These are phyloP conservation scores for Haematococcus sp. DNA, from an alignment of 139 green algal species.

Conservation along the genomic window DNA sequence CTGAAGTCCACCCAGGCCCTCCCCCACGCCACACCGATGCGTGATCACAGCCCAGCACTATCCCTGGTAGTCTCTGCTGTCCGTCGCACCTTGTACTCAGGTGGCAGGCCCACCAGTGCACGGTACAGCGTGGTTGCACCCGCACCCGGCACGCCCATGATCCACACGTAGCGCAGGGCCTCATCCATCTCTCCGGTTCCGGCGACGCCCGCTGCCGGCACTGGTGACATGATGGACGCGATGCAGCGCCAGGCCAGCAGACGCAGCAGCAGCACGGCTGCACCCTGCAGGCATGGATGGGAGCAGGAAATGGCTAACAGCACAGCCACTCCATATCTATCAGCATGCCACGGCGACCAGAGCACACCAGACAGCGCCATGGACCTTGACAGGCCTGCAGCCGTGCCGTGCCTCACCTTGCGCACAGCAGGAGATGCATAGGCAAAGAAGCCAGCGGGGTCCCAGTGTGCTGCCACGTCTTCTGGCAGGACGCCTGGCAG, in stretches of 20 bases:
- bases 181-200: background rate
- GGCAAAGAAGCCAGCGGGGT: conserved; percentile 22
- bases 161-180: conserved; percentile 32
- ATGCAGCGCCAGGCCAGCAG: conserved; percentile 32
- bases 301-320: too few relatives aligned
- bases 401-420: conserved; percentile 24
- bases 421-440: background rate
- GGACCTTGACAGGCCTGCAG: too few relatives aligned
- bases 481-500: background rate
- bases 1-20: too few relatives aligned
- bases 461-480: conserved; percentile 1
- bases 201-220: too few relatives aligned
- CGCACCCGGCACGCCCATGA: conserved; percentile 16
- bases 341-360: too few relatives aligned
- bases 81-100: conserved; percentile 24
- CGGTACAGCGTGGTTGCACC: conserved; percentile 20
- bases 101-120: conserved; percentile 15
- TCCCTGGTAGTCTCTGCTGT: too few relatives aligned
- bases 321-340: background rate
- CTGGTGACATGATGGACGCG: background rate
- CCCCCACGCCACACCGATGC: too few relatives aligned
- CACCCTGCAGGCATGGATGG: conserved; percentile 11
- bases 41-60: too few relatives aligned
- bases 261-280: conserved; percentile 30
- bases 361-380: too few relatives aligned